phyloP scores from a whole-genome alignment of 176 grass and related monocot genomes.

The Bolboschoenus planiculmis region DNA sequence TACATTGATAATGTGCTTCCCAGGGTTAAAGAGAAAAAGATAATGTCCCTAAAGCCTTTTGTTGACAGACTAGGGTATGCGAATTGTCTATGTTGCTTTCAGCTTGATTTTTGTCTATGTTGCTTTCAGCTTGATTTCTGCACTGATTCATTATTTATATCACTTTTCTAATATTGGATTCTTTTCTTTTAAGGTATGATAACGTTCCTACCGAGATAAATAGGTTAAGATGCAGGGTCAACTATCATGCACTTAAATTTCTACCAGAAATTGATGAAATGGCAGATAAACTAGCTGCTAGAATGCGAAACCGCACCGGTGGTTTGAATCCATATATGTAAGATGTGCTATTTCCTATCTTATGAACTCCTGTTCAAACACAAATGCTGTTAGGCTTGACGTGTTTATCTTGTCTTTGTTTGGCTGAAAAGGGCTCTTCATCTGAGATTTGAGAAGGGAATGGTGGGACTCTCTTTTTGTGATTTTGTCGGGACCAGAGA shows the following conservation, averaged over 20 bases:
- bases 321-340: slow-evolving; percentile 88
- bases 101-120: background rate
- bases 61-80: slow-evolving; percentile 96
- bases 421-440: slow-evolving; percentile 81
- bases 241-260: slow-evolving; percentile 99
- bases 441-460: slow-evolving; percentile 98
- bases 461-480: slow-evolving; percentile 96
- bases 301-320: slow-evolving; percentile 82
- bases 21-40: slow-evolving; percentile 95
- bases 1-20: slow-evolving; percentile 99
- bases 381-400: background rate
- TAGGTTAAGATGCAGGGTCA: slow-evolving; percentile 88
- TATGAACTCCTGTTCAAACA: background rate
- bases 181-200: slow-evolving; percentile 64
- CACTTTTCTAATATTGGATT: slow-evolving; percentile 13
- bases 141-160: slow-evolving; percentile 10
- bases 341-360: background rate
- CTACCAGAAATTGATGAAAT: slow-evolving; percentile 93
- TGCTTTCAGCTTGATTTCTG: too few species aligned
- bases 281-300: slow-evolving; percentile 83
- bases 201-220: slow-evolving; percentile 98
- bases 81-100: slow-evolving; percentile 4
- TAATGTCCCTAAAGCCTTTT: slow-evolving; percentile 98
- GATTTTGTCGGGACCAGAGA: slow-evolving; percentile 95
- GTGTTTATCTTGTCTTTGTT: slow-evolving; percentile 7